Conservation (phyloP, 257 asterid species). For the Ilex asprella region DNA sequence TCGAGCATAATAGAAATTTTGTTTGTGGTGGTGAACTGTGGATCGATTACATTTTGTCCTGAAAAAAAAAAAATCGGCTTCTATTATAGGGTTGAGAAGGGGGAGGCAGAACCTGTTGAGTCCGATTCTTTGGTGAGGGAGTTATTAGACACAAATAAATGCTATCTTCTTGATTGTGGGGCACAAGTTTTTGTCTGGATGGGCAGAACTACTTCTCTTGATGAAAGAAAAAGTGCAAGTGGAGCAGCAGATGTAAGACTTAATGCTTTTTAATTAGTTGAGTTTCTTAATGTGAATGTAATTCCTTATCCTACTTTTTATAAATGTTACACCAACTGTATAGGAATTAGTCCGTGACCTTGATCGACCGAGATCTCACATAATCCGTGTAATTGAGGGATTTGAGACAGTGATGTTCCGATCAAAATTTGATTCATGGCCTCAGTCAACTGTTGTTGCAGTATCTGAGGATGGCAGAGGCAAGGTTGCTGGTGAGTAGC, state of each 20-base stretch:
- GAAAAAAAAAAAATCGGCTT: conserved; percentile 1
- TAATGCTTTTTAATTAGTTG: conserved; percentile 20
- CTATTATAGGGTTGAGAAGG: conserved; percentile 55
- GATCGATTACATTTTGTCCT: too few relatives aligned
- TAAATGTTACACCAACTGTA: conserved; percentile 12
- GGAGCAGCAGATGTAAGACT: conserved; percentile 71
- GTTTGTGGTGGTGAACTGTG: background rate
- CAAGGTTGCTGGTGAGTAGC: conserved; percentile 88
- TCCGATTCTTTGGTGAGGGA: conserved; percentile 67
- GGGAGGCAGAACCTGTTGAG: conserved; percentile 62
- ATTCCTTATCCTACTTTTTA: conserved; percentile 13
- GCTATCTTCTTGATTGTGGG: conserved; percentile 89
- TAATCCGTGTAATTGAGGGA: conserved; percentile 87
- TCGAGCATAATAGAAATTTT: background rate
- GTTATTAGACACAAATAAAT: conserved; percentile 71
- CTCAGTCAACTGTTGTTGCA: conserved; percentile 57
- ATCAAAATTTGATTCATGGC: conserved; percentile 83
- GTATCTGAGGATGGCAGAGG: conserved; percentile 95
- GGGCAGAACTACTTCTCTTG: conserved; percentile 90
- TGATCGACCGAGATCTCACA: conserved; percentile 59
- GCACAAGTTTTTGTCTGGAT: conserved; percentile 81
- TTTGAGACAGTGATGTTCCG: conserved; percentile 84
- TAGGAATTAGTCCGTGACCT: conserved; percentile 59
- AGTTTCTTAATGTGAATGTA: conserved; percentile 11
- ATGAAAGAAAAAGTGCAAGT: conserved; percentile 83